phyloP scores from a whole-genome alignment of 1,139 yeast species.

The Spathaspora sp. region DNA sequence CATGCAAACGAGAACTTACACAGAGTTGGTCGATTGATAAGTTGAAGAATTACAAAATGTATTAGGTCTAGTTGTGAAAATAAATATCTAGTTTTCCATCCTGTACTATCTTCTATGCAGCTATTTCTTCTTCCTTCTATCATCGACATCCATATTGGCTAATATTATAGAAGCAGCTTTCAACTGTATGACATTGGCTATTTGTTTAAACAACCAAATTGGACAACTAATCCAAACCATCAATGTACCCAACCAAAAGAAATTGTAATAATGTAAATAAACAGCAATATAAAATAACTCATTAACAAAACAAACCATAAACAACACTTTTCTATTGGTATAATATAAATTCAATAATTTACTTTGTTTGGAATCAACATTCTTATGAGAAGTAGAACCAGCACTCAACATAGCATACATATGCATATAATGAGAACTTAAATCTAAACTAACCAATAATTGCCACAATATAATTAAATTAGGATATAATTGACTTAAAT shows the following conservation, averaged over 20 bases:
- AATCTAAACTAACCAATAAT: conserved; percentile 77
- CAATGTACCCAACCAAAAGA: conserved; percentile 67
- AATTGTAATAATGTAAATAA: conserved; percentile 70
- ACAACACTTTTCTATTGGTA: conserved; percentile 79
- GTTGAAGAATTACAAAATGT: not conserved
- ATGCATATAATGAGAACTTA: conserved; percentile 97
- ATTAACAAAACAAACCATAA: conserved; percentile 86
- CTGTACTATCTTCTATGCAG: not conserved
- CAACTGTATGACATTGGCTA: conserved; percentile 87
- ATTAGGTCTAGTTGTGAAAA: not conserved
- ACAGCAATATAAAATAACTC: conserved; percentile 91
- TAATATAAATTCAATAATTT: conserved; percentile 81
- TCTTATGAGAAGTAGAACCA: conserved; percentile 84
- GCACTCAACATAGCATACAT: conserved; percentile 90
- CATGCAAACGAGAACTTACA: conserved; percentile 26
- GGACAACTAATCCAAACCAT: conserved; percentile 72
- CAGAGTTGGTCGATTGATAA: not conserved
- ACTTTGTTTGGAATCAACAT: conserved; percentile 69
- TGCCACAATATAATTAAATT: conserved; percentile 70
- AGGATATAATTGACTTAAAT: conserved; percentile 80
- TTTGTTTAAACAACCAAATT: conserved; percentile 86
- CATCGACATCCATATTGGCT: conserved; percentile 79
- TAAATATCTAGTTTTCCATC: no score
- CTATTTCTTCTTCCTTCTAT: conserved; percentile 15
- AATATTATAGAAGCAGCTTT: conserved; percentile 78